Base-by-base conservation (phyloP, 352 stramenopile species). In the Phytopythium helicoides region DNA sequence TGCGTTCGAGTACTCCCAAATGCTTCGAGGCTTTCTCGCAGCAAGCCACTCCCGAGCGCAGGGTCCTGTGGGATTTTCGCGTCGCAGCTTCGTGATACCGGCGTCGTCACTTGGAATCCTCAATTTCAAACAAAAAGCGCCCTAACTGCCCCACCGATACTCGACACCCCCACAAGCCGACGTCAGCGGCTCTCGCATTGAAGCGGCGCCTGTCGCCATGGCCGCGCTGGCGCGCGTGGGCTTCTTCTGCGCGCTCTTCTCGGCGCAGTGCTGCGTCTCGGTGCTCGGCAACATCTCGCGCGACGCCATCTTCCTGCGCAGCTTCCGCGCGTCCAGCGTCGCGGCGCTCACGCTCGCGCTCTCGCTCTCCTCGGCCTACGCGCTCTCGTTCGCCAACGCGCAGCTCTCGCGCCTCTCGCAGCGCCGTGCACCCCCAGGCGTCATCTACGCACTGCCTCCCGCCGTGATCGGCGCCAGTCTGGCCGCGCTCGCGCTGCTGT, bases 171-270 rank as follows among this genome's bases (percentile, higher is more conserved):
- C n/a, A n/a, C n/a, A n/a, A n/a, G n/a, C n/a, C n/a, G n/a, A n/a
- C n/a, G n/a, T n/a, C n/a, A n/a, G n/a, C n/a, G 28, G 5, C 28
- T 33, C 5, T 33, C 28, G n/a, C n/a, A n/a, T n/a, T n/a, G n/a
- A n/a, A n/a, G n/a, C n/a, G n/a, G n/a, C n/a, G n/a, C n/a, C n/a
- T n/a, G n/a, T 33, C 28, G 28, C 28, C 28, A 33, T 33, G 28
- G 28, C 28, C 28, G 5, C 28, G 61, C 54, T 85, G 42, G 61
- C 44, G 22, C 84, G 84, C 56, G 84, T 94, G 49, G 70, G 62
- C 31, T 92, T 92, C 81, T 92, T 91, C 73, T 85, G 77, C 60
- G 73, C 71, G 45, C 68, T 94, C 10, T 94, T 89, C 68, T 78
- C 84, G 50, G 45, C 89, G 6, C 81, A 94, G 52, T 92, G 81